A percentile compares a stretch with the other conserved stretches of the same genome.
Conservation (phyloP, 129 eudicot genomes). For the Pulicaria dysenterica region DNA sequence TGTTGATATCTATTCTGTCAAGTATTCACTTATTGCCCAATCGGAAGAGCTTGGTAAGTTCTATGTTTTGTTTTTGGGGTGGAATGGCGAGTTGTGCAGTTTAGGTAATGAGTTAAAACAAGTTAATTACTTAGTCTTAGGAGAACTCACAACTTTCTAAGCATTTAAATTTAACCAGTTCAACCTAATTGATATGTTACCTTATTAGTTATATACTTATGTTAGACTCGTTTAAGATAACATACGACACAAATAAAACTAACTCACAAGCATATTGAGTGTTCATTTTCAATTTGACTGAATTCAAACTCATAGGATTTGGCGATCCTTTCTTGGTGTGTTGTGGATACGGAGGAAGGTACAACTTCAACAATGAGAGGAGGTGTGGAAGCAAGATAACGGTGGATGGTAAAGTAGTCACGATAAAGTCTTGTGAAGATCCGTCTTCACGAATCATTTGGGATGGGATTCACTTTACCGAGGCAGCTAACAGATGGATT, state of each 20-base stretch:
- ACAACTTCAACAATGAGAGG: slow-evolving; percentile 58
- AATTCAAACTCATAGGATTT: slow-evolving; percentile 51
- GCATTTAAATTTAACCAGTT: not conserved
- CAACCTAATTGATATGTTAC: not conserved
- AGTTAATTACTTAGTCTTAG: not conserved
- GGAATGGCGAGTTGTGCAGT: not conserved
- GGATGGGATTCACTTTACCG: slow-evolving; percentile 87
- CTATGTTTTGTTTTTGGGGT: not conserved
- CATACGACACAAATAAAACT: too few relatives aligned
- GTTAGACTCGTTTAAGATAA: too few relatives aligned
- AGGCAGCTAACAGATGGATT: slow-evolving; percentile 89
- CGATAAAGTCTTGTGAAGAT: slow-evolving; percentile 59
- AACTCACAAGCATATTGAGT: too few relatives aligned
- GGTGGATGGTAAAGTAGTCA: slow-evolving; percentile 51
- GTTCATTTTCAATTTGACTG: not conserved
- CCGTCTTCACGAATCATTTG: slow-evolving; percentile 55
- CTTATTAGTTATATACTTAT: not conserved
- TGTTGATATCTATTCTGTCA: slow-evolving; percentile 70
- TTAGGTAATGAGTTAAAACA: not conserved
- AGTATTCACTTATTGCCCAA: slow-evolving; percentile 60
- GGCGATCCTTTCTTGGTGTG: slow-evolving; percentile 71
- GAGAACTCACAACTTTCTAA: not conserved
- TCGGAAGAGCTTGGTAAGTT: slow-evolving; percentile 61
- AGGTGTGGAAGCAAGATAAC: slow-evolving; percentile 59
- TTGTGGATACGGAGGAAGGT: slow-evolving; percentile 83